Conservation (phyloP, 805 yeast species). For the Aciculoconidium aculeatum region DNA sequence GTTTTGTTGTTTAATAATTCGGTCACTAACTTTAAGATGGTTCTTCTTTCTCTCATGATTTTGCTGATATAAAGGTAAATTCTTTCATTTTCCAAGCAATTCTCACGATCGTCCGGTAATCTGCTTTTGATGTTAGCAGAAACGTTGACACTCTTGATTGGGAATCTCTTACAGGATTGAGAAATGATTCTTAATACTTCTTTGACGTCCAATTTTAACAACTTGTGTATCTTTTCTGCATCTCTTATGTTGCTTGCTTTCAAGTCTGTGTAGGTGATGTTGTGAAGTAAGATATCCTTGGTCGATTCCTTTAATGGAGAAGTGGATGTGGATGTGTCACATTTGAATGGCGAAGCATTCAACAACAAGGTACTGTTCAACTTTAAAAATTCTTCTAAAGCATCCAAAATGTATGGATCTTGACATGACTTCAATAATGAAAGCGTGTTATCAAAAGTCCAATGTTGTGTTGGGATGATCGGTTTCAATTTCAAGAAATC, state of each 20-base stretch:
- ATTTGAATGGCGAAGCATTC: conserved; percentile 26
- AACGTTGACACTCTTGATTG: conserved; percentile 24
- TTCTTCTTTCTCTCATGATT: conserved; percentile 48
- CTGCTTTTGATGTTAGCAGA: conserved; percentile 22
- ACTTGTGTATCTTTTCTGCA: conserved; percentile 35
- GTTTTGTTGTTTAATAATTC: conserved; percentile 19
- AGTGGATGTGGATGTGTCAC: not conserved
- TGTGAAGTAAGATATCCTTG: conserved; percentile 36
- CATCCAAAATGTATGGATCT: conserved; percentile 28
- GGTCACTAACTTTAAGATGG: conserved; percentile 37
- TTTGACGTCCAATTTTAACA: conserved; percentile 32
- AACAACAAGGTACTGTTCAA: conserved; percentile 25
- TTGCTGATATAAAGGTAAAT: conserved; percentile 29
- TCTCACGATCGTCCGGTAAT: conserved; percentile 32
- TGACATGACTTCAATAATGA: conserved; percentile 23
- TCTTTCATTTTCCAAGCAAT: conserved; percentile 21
- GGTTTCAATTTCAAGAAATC: conserved; percentile 19
- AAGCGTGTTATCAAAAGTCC: conserved; percentile 38
- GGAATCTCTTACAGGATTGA: conserved; percentile 32
- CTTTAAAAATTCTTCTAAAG: conserved; percentile 35
- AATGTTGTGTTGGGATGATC: conserved; percentile 28
- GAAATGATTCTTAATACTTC: conserved; percentile 47
- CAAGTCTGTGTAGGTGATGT: conserved; percentile 30
- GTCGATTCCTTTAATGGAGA: conserved; percentile 5
- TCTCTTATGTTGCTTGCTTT: conserved; percentile 27